Evolutionary conservation across 768 basidiomycete species (phyloP).

Genomic region (Mycena indigotica): DNA sequence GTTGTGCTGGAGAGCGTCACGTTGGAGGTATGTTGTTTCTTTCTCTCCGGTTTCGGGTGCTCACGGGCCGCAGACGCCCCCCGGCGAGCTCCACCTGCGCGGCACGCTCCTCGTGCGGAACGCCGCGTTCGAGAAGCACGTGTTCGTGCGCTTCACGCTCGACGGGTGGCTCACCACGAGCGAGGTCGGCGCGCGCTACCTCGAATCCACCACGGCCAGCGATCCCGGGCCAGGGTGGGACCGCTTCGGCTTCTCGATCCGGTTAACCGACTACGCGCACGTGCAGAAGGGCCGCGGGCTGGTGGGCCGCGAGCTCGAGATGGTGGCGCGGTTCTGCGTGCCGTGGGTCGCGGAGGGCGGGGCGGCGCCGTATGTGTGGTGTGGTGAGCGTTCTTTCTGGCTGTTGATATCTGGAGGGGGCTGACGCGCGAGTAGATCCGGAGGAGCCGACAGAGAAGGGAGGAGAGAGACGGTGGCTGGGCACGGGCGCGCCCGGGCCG

Average conservation of each 20-base stretch:
- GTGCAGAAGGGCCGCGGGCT: slow-evolving; percentile 33
- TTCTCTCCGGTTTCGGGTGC: slow-evolving; percentile 11
- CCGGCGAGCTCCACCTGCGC: slow-evolving; percentile 43
- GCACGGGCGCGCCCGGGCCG: slow-evolving; percentile 15
- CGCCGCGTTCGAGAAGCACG: slow-evolving; percentile 81
- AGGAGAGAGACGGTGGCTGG: slow-evolving; percentile 7
- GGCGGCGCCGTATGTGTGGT: slow-evolving; percentile 20
- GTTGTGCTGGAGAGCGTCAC: slow-evolving; percentile 17
- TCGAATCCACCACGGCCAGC: slow-evolving; percentile 37
- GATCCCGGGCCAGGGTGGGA: slow-evolving; percentile 47
- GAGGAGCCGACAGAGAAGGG: not conserved
- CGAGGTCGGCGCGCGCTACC: slow-evolving; percentile 66
- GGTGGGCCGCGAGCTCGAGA: slow-evolving; percentile 54
- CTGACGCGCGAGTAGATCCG: not conserved
- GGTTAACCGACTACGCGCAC: slow-evolving; percentile 69
- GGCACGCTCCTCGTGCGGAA: slow-evolving; percentile 87
- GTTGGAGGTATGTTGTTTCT: not conserved
- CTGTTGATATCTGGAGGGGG: not conserved
- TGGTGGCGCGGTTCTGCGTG: slow-evolving; percentile 56
- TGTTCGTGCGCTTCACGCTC: slow-evolving; percentile 85
- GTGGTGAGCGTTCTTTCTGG: slow-evolving; percentile 19
- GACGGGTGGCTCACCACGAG: slow-evolving; percentile 94
- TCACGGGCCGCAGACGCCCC: not conserved
- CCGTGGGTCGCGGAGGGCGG: slow-evolving; percentile 16
- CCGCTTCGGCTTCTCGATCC: slow-evolving; percentile 61